Conservation (phyloP, 73 alveolate genomes). For the Urostyla sp. region DNA sequence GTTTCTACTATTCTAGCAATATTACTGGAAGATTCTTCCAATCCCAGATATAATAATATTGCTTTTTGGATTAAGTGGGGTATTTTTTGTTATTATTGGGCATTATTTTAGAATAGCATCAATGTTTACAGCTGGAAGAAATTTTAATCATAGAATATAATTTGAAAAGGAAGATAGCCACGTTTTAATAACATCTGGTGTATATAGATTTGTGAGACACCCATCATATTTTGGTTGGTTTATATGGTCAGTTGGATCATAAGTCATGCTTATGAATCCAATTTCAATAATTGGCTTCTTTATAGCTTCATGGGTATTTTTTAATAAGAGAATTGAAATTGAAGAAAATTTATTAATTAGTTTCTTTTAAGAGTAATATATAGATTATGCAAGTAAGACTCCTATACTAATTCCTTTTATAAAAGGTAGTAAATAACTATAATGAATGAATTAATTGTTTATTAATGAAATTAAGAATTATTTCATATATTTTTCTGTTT, state of each 20-base stretch:
- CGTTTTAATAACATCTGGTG: slow-evolving; percentile 80
- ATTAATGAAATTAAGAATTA: neutral
- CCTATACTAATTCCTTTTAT: slow-evolving; percentile 86
- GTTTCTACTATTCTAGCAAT: neutral
- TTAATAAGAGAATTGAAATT: slow-evolving; percentile 72
- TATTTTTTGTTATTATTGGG: slow-evolving; percentile 69
- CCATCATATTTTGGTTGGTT: slow-evolving; percentile 95
- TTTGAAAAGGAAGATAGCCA: slow-evolving; percentile 75
- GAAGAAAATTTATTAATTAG: slow-evolving; percentile 82
- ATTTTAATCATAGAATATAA: slow-evolving; percentile 82
- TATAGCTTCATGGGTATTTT: slow-evolving; percentile 76
- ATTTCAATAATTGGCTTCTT: slow-evolving; percentile 76
- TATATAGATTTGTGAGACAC: slow-evolving; percentile 84
- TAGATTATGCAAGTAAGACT: slow-evolving; percentile 68
- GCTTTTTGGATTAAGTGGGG: slow-evolving; percentile 58
- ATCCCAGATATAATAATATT: neutral
- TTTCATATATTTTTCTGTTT: neutral
- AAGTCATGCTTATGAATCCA: slow-evolving; percentile 79
- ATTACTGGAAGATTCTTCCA: neutral
- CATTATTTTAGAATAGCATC: slow-evolving; percentile 89
- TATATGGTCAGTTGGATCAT: slow-evolving; percentile 87
- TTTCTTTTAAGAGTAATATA: slow-evolving; percentile 84
- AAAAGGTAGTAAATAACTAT: slow-evolving; percentile 32
- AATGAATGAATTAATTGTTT: neutral
- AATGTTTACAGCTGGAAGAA: slow-evolving; percentile 81